Evolutionary conservation across 1,284 basidiomycete genomes (phyloP).

Genomic region (Cerioporus squamosus): DNA sequence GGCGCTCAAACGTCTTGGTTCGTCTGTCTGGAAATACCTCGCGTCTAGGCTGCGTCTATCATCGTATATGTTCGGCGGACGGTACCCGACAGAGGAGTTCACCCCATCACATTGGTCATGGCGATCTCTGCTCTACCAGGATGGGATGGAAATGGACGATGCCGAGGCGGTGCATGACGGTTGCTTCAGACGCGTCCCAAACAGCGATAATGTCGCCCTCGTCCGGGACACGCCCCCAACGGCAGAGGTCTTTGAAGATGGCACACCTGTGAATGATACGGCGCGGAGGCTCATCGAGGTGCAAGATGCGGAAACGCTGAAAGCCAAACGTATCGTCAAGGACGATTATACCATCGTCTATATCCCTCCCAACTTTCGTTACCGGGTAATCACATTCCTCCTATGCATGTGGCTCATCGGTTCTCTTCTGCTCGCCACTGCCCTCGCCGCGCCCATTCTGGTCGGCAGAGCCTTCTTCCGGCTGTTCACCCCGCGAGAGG

Average conservation of each 20-base stretch:
- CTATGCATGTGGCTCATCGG: constrained; percentile 72
- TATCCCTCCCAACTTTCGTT: constrained; percentile 79
- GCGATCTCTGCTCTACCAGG: constrained; percentile 40
- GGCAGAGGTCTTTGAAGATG: constrained; percentile 64
- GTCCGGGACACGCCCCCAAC: constrained; percentile 79
- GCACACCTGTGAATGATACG: constrained; percentile 63
- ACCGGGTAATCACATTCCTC: constrained; percentile 75
- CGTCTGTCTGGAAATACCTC: constrained; percentile 67
- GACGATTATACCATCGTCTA: constrained; percentile 85
- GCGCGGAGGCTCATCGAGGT: constrained; percentile 60
- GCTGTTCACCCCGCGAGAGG: constrained; percentile 53
- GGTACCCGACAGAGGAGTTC: constrained; percentile 64
- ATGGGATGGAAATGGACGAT: constrained; percentile 41
- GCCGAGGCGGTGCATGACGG: constrained; percentile 51
- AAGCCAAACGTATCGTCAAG: constrained; percentile 64
- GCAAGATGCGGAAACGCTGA: constrained; percentile 72
- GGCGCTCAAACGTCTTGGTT: constrained; percentile 53
- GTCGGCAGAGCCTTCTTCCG: constrained; percentile 75
- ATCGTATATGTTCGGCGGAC: constrained; percentile 84
- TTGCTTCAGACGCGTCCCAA: constrained; percentile 79
- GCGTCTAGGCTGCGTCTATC: constrained; percentile 72
- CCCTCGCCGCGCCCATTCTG: constrained; percentile 68
- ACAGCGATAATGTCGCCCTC: constrained; percentile 79
- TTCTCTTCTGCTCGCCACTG: constrained; percentile 58
- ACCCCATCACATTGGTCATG: constrained; percentile 48